Conservation (phyloP, 345 rosid genomes). For the Arabidopsis thaliana region DNA sequence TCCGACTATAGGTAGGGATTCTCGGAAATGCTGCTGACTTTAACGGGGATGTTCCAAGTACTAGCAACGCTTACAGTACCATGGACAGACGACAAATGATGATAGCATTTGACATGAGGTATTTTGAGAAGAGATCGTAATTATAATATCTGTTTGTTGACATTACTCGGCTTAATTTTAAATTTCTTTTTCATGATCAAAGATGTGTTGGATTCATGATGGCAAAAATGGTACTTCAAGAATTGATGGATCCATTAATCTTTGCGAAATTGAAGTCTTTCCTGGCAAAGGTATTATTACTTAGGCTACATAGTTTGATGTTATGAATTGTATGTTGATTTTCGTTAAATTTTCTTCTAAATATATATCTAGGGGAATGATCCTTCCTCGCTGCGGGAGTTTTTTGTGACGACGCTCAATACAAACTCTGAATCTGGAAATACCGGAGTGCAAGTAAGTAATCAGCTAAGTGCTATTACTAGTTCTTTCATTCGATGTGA, state of each 20-base stretch:
- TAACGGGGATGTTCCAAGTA: conserved; percentile 60
- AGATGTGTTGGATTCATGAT: conserved; percentile 97
- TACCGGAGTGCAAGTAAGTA: conserved; percentile 78
- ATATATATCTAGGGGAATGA: conserved; percentile 71
- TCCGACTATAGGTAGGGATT: conserved; percentile 69
- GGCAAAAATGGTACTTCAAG: conserved; percentile 97
- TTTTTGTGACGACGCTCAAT: conserved; percentile 64
- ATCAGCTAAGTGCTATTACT: background rate
- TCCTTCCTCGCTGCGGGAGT: conserved; percentile 90
- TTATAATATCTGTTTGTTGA: background rate
- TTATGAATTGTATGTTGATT: background rate
- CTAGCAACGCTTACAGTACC: conserved; percentile 53
- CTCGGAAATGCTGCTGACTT: conserved; percentile 97
- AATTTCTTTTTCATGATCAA: conserved; percentile 29
- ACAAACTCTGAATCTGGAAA: conserved; percentile 72
- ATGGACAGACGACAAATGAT: conserved; percentile 84
- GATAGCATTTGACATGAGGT: conserved; percentile 99
- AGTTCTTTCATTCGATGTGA: conserved; percentile 16
- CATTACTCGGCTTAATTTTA: conserved; percentile 25
- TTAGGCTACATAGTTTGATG: conserved; percentile 11
- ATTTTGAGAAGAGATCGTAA: conserved; percentile 21
- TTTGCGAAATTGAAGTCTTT: conserved; percentile 80
- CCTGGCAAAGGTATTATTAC: conserved; percentile 65
- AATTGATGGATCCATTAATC: conserved; percentile 84
- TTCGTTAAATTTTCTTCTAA: background rate